Base-by-base conservation (phyloP, 2,329 filamentous ascomycete species). In the Aureobasidium sp. region DNA sequence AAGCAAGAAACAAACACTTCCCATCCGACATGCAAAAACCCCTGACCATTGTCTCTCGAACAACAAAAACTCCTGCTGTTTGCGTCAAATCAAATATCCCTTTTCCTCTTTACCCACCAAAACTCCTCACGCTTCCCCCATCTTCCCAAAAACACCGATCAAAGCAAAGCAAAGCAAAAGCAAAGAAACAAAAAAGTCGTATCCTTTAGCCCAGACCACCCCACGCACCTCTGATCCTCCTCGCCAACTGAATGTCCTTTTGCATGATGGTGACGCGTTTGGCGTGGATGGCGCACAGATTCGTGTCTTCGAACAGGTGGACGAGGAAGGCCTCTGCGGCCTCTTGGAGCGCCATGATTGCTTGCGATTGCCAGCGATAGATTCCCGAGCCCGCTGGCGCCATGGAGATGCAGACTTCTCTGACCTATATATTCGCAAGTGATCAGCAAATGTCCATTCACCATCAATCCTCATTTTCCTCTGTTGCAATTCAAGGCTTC, bases 181-280 rank as follows among this genome's bases (percentile, higher is more conserved):
- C 31, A 12, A 34, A 3, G 6, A 34, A 34, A 9, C 2, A 2
- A 34, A 34, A 12, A 9, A 34, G 31, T 12, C 31, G 31, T 9
- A 44, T 20, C 11, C 2, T 25, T n/a, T 25, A 44, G 0, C 41
- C 41, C 7, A 70, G 47, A 14, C 72, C 75, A 8, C 78, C 77
- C 77, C 77, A 79, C 9, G 75, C 92, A 69, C 94, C 94, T 73
- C 94, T 90, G 75, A 99, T 90, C 74, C 94, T 90, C 70, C 94
- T 89, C 73, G 93, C 92, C 56, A 97, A 87, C 81, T 97, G 93
- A 76, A 97, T 97, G 73, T 97, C 93, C 84, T 97, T 97, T 75
- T 87, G 87, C 80, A 93, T 93, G 80, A 97, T 97, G 74, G 93
- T 97, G 75, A 97, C 94, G 82, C 94, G 91, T 87, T 97, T 97